Base-by-base conservation (phyloP, 495 filamentous ascomycete genomes). In the Paragyromitra xinjiangensis region DNA sequence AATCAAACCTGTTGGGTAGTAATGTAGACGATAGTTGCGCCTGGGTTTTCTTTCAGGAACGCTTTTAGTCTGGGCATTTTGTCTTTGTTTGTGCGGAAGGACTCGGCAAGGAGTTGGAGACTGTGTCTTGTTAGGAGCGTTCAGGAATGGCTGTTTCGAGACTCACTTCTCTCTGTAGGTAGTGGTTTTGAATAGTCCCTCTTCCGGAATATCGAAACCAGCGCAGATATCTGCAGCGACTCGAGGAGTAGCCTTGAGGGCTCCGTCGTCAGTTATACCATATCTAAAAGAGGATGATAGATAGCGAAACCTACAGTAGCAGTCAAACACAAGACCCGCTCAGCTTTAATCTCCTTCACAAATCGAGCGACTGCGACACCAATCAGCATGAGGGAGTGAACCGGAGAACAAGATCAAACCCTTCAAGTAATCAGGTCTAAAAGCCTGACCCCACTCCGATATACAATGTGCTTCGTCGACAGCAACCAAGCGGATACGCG, bases 381-480 rank as follows among this genome's bases (percentile, higher is more conserved):
- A 44, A 16, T 69, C 62, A 62, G 48, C 44, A 74, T 40, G 70
- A 44, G 3, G 2, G 14, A 50, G 24, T 26, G 22, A 39, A 1
- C 1, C 34, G 5, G 22, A 12, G 63, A 22, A 6, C 7, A 4
- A 6, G n/a, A 62, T 78, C 77, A 73, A 73, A 82, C 83, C 45
- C 51, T 78, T 89, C 34, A 90, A 85, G 81, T 90, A 89, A 72
- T 89, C 88, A 0, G 88, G 88, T 12, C 88, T 82, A 71, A 89
- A 90, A 7, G 87, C 85, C 68, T 89, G 88, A 0, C 88, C 88
- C 88, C 88, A 90, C 81, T 90, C 87, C 8, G 87, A 89, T 14
- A 90, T 87, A 70, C 88, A 90, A 82, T 89, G 88, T 7, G 88
- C 88, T 71, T 90, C 87, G 74, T 90, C 88, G 34, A 89, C 85